Evolutionary conservation across 2,329 filamentous ascomycete species (phyloP), one percentile per base, ranked within the genome.

Genomic region (Diaporthe destruens): DNA sequence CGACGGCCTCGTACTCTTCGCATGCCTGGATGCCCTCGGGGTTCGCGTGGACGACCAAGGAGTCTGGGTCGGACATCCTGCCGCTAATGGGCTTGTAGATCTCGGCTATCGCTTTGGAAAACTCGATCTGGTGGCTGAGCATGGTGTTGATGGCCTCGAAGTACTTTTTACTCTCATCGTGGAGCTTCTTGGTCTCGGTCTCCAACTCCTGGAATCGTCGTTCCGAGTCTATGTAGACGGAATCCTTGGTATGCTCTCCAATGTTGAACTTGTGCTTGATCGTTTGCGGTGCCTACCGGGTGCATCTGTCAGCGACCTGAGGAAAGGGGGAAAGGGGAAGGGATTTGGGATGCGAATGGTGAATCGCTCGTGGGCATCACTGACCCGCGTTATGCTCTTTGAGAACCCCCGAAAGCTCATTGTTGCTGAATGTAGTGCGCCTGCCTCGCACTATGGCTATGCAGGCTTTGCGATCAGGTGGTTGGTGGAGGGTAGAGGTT

Each of bases 391-490:
- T 81, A 98, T 87, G 86, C 93, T 93, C 88, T 98, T 98, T 82
- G 93, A 91, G 80, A 99, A 94, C 80, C 96, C 96, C 85, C 96
- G 97, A 88, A 98, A 95, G 90, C 95, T 98, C 96, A 99, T 98
- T 81, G 68, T 79, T 63, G 23, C 57, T 57, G 54, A n/a, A 29
- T 23, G 2, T 16, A 32, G 44, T 57, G 20, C 25, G 47, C 29
- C 53, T 66, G 47, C 67, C 53, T 51, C 51, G 39, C 53, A 25
- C 25, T 54, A 29, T 57, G 36, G 29, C 54, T 51, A 56, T 47
- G 44, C 54, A 54, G 32, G 44, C 23, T 12, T 36, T 53, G 61
- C 61, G 61, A 66, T 66, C 61, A 32, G 47, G 39, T 18, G 14
- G 39, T 6, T 16, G 47, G 61, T 12, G 32, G 47, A 25, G 8